Evolutionary conservation across 2,329 filamentous ascomycete species (phyloP).

Genomic region (Coleophoma crateriformis): DNA sequence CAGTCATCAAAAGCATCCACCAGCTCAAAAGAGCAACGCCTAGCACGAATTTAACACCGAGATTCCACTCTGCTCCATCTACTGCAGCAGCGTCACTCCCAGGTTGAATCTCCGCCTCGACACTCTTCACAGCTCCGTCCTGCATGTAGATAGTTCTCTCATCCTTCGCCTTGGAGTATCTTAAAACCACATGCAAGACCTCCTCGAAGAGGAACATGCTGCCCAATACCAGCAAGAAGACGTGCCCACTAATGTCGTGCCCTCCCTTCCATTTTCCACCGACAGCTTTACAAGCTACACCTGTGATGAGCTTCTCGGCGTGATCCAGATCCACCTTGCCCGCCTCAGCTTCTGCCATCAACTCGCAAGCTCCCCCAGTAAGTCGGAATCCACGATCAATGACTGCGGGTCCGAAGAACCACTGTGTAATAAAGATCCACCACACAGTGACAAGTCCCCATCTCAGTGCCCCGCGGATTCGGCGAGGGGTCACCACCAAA

Average conservation of each 20-base stretch:
- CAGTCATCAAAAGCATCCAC: conserved; percentile 99
- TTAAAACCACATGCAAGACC: conserved; percentile 56
- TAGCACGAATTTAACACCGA: conserved; percentile 50
- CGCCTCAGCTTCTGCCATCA: conserved; percentile 41
- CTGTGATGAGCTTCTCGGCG: conserved; percentile 54
- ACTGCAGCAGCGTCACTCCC: conserved; percentile 8
- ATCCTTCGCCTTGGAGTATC: conserved; percentile 42
- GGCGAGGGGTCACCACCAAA: conserved; percentile 33
- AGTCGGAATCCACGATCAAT: conserved; percentile 87
- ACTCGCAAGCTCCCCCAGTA: conserved; percentile 79
- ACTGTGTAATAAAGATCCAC: conserved; percentile 90
- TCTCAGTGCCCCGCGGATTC: conserved; percentile 56
- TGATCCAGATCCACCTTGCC: conserved; percentile 40
- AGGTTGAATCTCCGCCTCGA: conserved; percentile 37
- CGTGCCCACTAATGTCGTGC: conserved; percentile 92
- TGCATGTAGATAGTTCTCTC: conserved; percentile 60
- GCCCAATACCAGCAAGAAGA: conserved; percentile 84
- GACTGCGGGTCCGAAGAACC: conserved; percentile 88
- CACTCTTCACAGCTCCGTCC: conserved; percentile 61
- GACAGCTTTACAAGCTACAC: conserved; percentile 73
- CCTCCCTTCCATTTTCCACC: conserved; percentile 89
- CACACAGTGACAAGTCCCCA: conserved; percentile 68
- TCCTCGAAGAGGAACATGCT: conserved; percentile 80
- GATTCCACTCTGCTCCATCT: conserved; percentile 28
- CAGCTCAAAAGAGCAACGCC: conserved; percentile 65